phyloP scores from a whole-genome alignment of 306 rosid genomes.

The Lagenaria siceraria region DNA sequence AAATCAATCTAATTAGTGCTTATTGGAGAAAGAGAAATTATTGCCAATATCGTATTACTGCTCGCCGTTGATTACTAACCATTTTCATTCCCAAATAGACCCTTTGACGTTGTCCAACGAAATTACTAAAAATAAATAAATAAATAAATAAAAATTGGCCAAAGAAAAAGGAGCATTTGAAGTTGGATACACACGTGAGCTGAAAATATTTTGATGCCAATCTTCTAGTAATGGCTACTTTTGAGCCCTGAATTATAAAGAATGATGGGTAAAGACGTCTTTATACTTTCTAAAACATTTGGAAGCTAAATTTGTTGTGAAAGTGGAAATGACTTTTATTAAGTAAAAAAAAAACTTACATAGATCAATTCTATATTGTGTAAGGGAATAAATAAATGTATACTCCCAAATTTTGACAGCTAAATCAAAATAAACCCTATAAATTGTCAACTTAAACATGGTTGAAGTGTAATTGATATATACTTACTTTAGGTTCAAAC shows the following conservation, averaged over 20 bases:
- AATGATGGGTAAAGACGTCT: background rate
- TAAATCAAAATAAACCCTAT: no score
- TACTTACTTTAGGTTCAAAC: no score
- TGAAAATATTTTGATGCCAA: background rate
- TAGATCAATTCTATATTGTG: no score
- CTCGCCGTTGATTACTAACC: no score
- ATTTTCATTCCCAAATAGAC: background rate
- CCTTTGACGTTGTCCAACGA: background rate
- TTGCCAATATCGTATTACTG: no score
- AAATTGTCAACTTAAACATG: no score
- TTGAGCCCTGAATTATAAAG: background rate
- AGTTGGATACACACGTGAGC: background rate
- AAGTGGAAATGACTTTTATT: background rate
- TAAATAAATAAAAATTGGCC: no score
- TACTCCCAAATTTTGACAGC: no score
- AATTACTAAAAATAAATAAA: no score
- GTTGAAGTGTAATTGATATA: no score
- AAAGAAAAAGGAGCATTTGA: background rate
- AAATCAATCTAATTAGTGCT: no score
- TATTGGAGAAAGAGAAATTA: background rate
- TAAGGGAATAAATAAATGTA: no score
- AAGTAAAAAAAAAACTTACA: background rate
- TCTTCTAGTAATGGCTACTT: background rate
- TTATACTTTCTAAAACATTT: background rate
- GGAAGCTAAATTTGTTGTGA: background rate